These are phyloP conservation scores for Boletus rex-veris DNA, from an alignment of 768 basidiomycete genomes.

Conservation along the genomic window DNA sequence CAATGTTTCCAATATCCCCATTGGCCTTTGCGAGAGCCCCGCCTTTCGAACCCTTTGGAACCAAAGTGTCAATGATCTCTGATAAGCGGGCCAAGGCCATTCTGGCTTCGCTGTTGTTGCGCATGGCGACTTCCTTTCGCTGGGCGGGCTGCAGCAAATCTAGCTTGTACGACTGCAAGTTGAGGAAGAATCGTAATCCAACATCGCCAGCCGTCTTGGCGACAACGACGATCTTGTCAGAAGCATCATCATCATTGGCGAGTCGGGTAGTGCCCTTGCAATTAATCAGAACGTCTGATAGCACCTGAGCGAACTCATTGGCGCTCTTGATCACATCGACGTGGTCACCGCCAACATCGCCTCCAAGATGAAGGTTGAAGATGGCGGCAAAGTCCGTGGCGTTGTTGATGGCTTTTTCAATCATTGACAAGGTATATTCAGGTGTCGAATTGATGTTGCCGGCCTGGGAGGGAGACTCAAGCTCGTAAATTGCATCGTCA, in stretches of 20 bases:
- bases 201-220: conserved; percentile 87
- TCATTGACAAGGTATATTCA: conserved; percentile 96
- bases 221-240: conserved; percentile 82
- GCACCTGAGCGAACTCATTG: conserved; percentile 92
- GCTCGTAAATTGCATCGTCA: conserved; percentile 95
- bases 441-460: conserved; percentile 98
- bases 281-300: conserved; percentile 89
- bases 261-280: conserved; percentile 95
- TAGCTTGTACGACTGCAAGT: conserved; percentile 93
- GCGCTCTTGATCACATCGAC: conserved; percentile 98
- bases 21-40: conserved; percentile 70
- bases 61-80: conserved; percentile 78
- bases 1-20: conserved; percentile 93
- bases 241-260: conserved; percentile 84
- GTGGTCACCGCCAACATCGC: conserved; percentile 87
- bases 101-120: conserved; percentile 87
- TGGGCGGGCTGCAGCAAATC: conserved; percentile 70
- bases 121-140: conserved; percentile 82
- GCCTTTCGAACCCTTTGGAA: conserved; percentile 78
- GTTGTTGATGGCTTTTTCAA: conserved; percentile 93
- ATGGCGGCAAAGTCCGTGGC: conserved; percentile 95
- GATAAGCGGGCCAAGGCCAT: conserved; percentile 79
- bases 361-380: conserved; percentile 86
- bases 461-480: conserved; percentile 92
- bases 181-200: conserved; percentile 89